These are phyloP conservation scores for Blastomyces percursus DNA, from an alignment of 2,329 filamentous ascomycete genomes.

Conservation along the genomic window DNA sequence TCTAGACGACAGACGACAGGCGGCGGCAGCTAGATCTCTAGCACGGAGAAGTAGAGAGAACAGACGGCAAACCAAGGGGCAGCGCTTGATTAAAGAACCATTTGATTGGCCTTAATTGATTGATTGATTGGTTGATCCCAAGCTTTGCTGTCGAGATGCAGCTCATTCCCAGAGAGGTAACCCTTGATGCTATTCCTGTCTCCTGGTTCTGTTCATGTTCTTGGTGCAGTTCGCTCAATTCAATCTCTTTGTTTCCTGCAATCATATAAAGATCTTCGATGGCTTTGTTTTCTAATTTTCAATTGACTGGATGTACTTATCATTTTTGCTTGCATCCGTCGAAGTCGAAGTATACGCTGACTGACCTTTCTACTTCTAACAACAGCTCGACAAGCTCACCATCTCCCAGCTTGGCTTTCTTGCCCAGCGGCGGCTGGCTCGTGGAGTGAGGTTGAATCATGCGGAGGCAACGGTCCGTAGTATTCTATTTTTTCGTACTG, in stretches of 20 bases:
- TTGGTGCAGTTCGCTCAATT: neutral
- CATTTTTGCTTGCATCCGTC: neutral
- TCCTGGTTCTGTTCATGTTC: neutral
- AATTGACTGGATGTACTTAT: neutral
- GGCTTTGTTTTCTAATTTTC: neutral
- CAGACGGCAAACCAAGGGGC: no score
- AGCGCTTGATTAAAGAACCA: no score
- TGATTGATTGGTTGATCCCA: no score
- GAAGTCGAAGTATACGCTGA: neutral
- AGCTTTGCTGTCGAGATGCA: neutral
- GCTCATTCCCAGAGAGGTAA: constrained; percentile 6
- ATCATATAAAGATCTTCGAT: no score
- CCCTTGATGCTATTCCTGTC: no score
- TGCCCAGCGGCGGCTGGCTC: constrained; percentile 75
- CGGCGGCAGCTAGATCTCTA: no score
- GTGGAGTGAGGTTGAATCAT: constrained; percentile 83
- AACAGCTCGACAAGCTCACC: constrained; percentile 85
- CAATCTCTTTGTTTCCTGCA: no score
- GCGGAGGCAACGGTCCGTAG: constrained; percentile 62
- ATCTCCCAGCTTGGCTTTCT: constrained; percentile 81
- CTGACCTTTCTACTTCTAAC: neutral
- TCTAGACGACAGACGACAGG: no score
- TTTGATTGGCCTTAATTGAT: no score
- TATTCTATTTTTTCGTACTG: neutral
- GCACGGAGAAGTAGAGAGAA: no score